Percentiles rank a stretch among this genome's conserved stretches.
These are phyloP conservation scores for Suhomyces emberorum DNA, from an alignment of 805 yeast species.

Conservation along the genomic window DNA sequence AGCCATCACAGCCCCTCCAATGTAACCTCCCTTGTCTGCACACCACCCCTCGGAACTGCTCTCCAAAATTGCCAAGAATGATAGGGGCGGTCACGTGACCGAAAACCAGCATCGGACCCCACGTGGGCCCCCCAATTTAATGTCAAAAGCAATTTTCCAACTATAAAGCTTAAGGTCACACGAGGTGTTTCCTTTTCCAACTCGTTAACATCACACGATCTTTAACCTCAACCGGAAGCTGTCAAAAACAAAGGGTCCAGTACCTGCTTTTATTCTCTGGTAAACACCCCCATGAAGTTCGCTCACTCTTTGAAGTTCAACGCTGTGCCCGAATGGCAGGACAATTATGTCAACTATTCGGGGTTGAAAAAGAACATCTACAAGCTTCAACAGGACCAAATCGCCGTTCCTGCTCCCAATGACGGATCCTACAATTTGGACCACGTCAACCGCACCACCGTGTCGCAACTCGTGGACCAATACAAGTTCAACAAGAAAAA, in stretches of 20 bases:
- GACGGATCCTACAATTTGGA: constrained; percentile 21
- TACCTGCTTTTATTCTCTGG: no score
- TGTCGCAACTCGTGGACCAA: constrained; percentile 26
- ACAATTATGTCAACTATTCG: constrained; percentile 43
- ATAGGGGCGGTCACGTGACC: no score
- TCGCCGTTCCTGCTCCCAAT: constrained; percentile 17
- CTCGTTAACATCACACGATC: constrained; percentile 9
- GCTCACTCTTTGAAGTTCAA: constrained; percentile 49
- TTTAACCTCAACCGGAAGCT: constrained; percentile 2
- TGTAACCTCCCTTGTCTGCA: no score
- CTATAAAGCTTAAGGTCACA: constrained; percentile 2
- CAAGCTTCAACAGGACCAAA: constrained; percentile 44
- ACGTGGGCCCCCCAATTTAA: constrained; percentile 7
- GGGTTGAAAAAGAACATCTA: constrained; percentile 56
- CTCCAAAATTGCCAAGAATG: no score
- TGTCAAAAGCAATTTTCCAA: constrained; percentile 3
- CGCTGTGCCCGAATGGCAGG: constrained; percentile 55
- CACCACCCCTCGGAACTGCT: no score
- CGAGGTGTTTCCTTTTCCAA: background rate
- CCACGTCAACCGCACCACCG: constrained; percentile 19
- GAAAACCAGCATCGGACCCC: no score
- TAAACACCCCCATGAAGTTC: constrained; percentile 51
- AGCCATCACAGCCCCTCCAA: no score
- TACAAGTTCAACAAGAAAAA: constrained; percentile 4
- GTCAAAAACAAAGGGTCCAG: background rate